These are phyloP conservation scores for Entomortierella beljakovae DNA, from an alignment of 192 early-diverging fungal species.

Conservation along the genomic window DNA sequence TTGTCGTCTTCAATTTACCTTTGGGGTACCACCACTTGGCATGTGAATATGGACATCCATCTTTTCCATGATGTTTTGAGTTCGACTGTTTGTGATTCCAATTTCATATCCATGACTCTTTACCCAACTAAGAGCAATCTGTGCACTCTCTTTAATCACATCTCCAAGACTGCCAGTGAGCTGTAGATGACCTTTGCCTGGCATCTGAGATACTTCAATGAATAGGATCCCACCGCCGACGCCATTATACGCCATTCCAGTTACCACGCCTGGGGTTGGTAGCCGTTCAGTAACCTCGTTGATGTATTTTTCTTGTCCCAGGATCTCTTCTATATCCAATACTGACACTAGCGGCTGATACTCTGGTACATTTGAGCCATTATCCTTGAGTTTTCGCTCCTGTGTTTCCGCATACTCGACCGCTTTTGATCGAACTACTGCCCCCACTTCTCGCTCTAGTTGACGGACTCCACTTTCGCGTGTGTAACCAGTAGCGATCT, in stretches of 20 bases:
- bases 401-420: slow-evolving; percentile 73
- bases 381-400: slow-evolving; percentile 49
- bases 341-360: slow-evolving; percentile 62
- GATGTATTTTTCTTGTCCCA: slow-evolving; percentile 76
- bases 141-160: slow-evolving; percentile 88
- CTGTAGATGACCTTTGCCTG: slow-evolving; percentile 74
- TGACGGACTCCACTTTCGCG: slow-evolving; percentile 85
- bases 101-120: slow-evolving; percentile 73
- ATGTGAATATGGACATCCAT: slow-evolving; percentile 89
- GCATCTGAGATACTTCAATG: slow-evolving; percentile 82
- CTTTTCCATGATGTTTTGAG: slow-evolving; percentile 65
- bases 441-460: slow-evolving; percentile 77
- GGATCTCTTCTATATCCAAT: slow-evolving; percentile 67
- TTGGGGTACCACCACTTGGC: slow-evolving; percentile 81
- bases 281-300: slow-evolving; percentile 77
- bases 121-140: slow-evolving; percentile 82
- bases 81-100: slow-evolving; percentile 56
- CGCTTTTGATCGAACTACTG: slow-evolving; percentile 77
- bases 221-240: slow-evolving; percentile 83
- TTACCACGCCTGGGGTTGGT: slow-evolving; percentile 77
- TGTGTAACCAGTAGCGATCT: slow-evolving; percentile 77
- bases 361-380: neutral
- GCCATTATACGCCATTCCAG: slow-evolving; percentile 84
- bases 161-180: slow-evolving; percentile 81
- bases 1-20: slow-evolving; percentile 44